Conservation (phyloP, 2,329 filamentous ascomycete species). For the Penicillium sp. region DNA sequence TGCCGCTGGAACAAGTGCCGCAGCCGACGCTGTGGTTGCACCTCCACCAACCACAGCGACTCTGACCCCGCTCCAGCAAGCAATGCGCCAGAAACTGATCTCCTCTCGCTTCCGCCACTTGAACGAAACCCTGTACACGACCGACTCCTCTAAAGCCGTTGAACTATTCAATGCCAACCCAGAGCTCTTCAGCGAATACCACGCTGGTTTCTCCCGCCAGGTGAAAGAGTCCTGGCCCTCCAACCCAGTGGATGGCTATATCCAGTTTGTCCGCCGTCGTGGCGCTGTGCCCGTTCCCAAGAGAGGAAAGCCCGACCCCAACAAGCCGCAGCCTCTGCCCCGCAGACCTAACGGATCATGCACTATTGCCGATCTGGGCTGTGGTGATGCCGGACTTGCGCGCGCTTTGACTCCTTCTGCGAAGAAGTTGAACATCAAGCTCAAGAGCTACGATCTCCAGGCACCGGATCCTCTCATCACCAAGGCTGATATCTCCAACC, state of each 20-base stretch:
- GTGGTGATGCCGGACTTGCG: slow-evolving; percentile 84
- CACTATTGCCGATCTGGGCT: slow-evolving; percentile 87
- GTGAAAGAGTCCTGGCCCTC: slow-evolving; percentile 89
- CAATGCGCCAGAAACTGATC: slow-evolving; percentile 92
- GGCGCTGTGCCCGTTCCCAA: slow-evolving; percentile 53
- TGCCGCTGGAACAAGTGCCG: background rate
- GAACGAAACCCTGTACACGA: slow-evolving; percentile 95
- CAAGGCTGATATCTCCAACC: slow-evolving; percentile 80
- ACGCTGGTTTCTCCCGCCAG: slow-evolving; percentile 92
- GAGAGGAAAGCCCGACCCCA: slow-evolving; percentile 38
- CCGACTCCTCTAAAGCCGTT: slow-evolving; percentile 80
- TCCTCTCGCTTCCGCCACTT: slow-evolving; percentile 96
- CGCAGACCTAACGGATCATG: slow-evolving; percentile 67
- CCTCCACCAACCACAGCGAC: slow-evolving; percentile 54
- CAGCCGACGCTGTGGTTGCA: slow-evolving; percentile 27
- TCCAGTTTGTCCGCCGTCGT: slow-evolving; percentile 68
- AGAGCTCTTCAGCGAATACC: slow-evolving; percentile 94
- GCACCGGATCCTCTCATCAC: slow-evolving; percentile 75
- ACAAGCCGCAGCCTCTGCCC: slow-evolving; percentile 57
- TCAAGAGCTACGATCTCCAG: slow-evolving; percentile 86
- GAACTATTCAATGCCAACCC: slow-evolving; percentile 79
- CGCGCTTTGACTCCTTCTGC: slow-evolving; percentile 61
- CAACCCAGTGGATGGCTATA: slow-evolving; percentile 90
- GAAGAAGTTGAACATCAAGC: slow-evolving; percentile 67
- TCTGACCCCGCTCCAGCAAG: slow-evolving; percentile 86